Percentiles rank a stretch among this genome's conserved stretches.
phyloP scores from a whole-genome alignment of 495 filamentous ascomycete species.

The Penicillium manginii region DNA sequence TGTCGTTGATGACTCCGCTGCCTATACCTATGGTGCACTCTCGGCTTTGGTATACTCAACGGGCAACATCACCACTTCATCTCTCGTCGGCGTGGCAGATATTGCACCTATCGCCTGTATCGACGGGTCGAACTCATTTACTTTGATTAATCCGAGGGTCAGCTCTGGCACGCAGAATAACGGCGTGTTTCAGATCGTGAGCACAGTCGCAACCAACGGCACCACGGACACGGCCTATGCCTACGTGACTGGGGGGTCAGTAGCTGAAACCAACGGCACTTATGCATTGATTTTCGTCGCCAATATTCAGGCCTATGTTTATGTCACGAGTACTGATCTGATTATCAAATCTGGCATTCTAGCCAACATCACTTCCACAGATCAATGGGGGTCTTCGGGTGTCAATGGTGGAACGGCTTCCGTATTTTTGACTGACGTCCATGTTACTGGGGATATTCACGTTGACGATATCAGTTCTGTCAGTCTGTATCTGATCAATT shows the following conservation, averaged over 20 bases:
- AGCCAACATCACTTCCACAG: neutral
- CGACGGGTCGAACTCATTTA: constrained; percentile 7
- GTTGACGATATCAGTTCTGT: constrained; percentile 4
- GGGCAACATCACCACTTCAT: constrained; percentile 6
- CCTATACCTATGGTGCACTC: constrained; percentile 3
- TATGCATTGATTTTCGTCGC: neutral
- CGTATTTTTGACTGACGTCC: neutral
- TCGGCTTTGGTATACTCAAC: constrained; percentile 8
- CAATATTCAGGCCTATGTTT: constrained; percentile 5
- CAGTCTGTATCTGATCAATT: neutral
- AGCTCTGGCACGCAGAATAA: constrained; percentile 1
- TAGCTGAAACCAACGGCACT: constrained; percentile 5
- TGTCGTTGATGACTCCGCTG: neutral
- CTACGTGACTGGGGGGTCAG: constrained; percentile 6
- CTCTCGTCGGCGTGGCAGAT: neutral
- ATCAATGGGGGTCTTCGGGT: neutral
- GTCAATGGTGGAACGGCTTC: neutral
- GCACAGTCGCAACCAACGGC: neutral
- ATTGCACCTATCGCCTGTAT: constrained; percentile 6
- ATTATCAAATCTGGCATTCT: neutral
- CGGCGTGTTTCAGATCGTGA: constrained; percentile 7
- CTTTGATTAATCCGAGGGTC: constrained; percentile 1
- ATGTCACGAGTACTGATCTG: constrained; percentile 1
- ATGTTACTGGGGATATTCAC: constrained; percentile 1
- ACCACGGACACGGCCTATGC: constrained; percentile 3